These are phyloP conservation scores for Boletus huronensis DNA, from an alignment of 768 basidiomycete genomes.

Conservation along the genomic window DNA sequence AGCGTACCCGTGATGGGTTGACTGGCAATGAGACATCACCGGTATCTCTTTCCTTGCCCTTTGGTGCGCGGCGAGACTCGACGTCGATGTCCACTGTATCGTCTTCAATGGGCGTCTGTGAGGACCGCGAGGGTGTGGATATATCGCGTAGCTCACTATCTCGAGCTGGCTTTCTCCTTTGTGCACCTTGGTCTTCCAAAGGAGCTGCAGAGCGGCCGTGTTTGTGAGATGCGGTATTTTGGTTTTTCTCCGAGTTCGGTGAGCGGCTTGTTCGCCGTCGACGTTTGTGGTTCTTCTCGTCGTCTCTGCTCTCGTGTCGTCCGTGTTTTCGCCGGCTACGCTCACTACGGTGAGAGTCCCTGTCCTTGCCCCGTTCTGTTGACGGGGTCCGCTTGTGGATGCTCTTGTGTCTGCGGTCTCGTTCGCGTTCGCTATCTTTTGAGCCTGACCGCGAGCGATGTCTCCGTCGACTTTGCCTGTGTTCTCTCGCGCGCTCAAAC, in stretches of 20 bases:
- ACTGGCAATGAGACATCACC: slow-evolving; percentile 3
- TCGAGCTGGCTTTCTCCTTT: slow-evolving; percentile 1
- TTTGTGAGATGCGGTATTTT: slow-evolving; percentile 6
- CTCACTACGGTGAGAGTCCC: slow-evolving; percentile 12
- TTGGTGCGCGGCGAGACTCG: slow-evolving; percentile 8
- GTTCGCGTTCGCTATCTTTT: slow-evolving; percentile 13
- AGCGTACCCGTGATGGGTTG: slow-evolving; percentile 25
- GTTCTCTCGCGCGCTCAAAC: slow-evolving; percentile 14
- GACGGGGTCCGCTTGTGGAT: slow-evolving; percentile 21
- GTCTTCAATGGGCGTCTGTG: slow-evolving; percentile 26
- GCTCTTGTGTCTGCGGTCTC: slow-evolving; percentile 21
- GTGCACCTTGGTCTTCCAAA: slow-evolving; percentile 10
- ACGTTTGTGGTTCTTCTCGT: slow-evolving; percentile 16
- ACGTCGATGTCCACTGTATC: slow-evolving; percentile 4
- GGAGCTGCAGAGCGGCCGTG: slow-evolving; percentile 13
- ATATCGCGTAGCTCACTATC: slow-evolving; percentile 6
- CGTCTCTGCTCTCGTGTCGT: slow-evolving; percentile 22
- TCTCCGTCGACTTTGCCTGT: slow-evolving; percentile 21
- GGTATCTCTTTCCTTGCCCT: slow-evolving; percentile 20
- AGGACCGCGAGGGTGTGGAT: slow-evolving; percentile 28
- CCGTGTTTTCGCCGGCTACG: slow-evolving; percentile 24
- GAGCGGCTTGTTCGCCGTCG: slow-evolving; percentile 22
- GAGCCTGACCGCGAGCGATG: slow-evolving; percentile 33
- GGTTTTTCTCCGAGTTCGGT: slow-evolving; percentile 5
- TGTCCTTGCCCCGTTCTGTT: slow-evolving; percentile 11